Evolutionary conservation across 2,329 filamentous ascomycete species (phyloP), one percentile per base, ranked within the genome.

Genomic region (Tolypocladium cylindrosporum): DNA sequence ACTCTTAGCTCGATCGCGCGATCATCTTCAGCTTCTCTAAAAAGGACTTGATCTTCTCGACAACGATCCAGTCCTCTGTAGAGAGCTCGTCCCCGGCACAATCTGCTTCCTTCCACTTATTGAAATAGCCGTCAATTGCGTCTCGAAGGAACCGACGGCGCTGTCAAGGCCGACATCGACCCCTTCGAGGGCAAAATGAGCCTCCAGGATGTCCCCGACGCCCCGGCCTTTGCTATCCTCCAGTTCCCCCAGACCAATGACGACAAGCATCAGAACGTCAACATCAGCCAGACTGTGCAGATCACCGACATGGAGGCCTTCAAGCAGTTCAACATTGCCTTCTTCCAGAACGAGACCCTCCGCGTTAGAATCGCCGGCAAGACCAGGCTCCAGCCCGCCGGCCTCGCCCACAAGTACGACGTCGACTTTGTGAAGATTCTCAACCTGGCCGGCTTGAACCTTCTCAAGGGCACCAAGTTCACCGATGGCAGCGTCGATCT

Each of bases 371-470:
- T 86, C 57, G 66, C 74, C 55, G 83, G 82, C 60, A 71, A 77
- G 62, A 82, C 82, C 58, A 70, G 75, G 59, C 70, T 85, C 59
- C 73, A 77, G 61, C 77, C 84, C 48, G 71, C 67, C 19, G 78
- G 79, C 50, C 75, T 86, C 58, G 66, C 72, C 57, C 75, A 71
- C 58, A 74, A 75, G 55, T 83, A 77, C 62, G 67, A 66, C 8
- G 79, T 82, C 59, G 75, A 75, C 58, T 86, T 85, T 67, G 78
- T 79, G 67, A 85, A 85, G 75, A 79, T 75, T 8, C 60, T 84
- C 51, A 68, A 70, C 21, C 65, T 84, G 58, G 76, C 76, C 55
- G 77, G 80, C 56, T 69, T 81, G 19, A 82, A 84, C 66, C 74
- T 76, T 59, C 82, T 89, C 62, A 66, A 74, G 48, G 84, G 83